Conservation (phyloP, 495 filamentous ascomycete genomes). For the Aspergillus bridgeri region DNA sequence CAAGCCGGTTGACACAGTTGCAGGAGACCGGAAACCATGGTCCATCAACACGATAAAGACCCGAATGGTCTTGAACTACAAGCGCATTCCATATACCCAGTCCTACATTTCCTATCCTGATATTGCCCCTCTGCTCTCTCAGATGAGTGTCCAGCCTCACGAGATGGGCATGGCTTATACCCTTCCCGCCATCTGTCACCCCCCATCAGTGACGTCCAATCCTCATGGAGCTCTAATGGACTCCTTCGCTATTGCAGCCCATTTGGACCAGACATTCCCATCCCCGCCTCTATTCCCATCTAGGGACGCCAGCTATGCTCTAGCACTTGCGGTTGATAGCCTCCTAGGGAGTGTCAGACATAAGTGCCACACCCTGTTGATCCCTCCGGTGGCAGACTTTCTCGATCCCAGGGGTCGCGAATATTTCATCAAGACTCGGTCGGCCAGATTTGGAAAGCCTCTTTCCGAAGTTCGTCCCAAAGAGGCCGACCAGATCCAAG, state of each 20-base stretch:
- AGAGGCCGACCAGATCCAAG: conserved; percentile 7
- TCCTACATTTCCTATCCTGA: conserved; percentile 42
- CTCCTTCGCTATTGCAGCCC: conserved; percentile 35
- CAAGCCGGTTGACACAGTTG: conserved; percentile 4
- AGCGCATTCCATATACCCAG: conserved; percentile 39
- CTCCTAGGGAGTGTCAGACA: conserved; percentile 7
- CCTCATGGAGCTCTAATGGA: conserved; percentile 33
- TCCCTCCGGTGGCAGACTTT: conserved; percentile 15
- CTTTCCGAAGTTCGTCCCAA: conserved; percentile 26
- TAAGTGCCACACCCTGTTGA: not conserved
- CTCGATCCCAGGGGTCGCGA: conserved; percentile 30
- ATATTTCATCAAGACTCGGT: conserved; percentile 32
- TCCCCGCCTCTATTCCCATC: conserved; percentile 25
- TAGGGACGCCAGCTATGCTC: conserved; percentile 20
- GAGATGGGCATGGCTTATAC: conserved; percentile 26
- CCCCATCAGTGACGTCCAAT: conserved; percentile 23
- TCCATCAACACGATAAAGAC: conserved; percentile 40
- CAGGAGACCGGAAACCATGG: conserved; percentile 37
- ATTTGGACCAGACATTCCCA: conserved; percentile 35
- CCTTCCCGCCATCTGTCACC: conserved; percentile 38
- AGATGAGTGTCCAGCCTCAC: conserved; percentile 24
- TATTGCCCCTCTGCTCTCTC: conserved; percentile 31
- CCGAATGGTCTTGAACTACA: conserved; percentile 40
- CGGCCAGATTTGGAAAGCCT: conserved; percentile 28
- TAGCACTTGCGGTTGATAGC: conserved; percentile 16